Conservation (phyloP, 768 basidiomycete species). For the Xerocomellus amylosporus region DNA sequence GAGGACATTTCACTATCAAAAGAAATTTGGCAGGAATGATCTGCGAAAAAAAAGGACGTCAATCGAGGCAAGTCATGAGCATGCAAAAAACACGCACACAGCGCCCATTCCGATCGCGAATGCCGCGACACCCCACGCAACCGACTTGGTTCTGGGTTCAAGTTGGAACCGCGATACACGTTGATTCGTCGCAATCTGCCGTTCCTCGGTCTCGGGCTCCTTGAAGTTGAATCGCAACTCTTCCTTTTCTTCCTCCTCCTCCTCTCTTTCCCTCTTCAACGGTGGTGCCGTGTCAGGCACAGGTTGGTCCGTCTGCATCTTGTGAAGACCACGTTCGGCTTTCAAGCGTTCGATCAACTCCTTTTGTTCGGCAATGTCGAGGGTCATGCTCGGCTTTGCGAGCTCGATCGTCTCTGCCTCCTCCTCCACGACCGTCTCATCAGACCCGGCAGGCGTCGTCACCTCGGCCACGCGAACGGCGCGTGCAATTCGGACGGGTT, state of each 20-base stretch:
- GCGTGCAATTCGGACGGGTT: conserved; percentile 20
- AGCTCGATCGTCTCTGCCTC: conserved; percentile 57
- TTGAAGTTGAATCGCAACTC: conserved; percentile 61
- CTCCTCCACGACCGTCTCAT: conserved; percentile 66
- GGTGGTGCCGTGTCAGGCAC: conserved; percentile 20
- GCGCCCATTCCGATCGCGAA: conserved; percentile 83
- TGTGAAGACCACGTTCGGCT: conserved; percentile 48
- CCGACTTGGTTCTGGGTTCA: conserved; percentile 67
- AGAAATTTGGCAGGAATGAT: conserved; percentile 60
- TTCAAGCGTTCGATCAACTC: conserved; percentile 73
- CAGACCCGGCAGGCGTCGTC: conserved; percentile 52
- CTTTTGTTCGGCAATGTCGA: conserved; percentile 77
- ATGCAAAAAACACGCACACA: conserved; percentile 51
- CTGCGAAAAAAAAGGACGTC: conserved; percentile 26
- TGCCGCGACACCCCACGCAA: conserved; percentile 81
- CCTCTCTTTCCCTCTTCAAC: conserved; percentile 52
- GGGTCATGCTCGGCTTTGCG: conserved; percentile 58
- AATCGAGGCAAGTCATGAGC: neutral
- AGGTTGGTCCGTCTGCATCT: conserved; percentile 22
- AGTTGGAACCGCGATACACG: conserved; percentile 55
- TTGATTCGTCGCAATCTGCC: conserved; percentile 59
- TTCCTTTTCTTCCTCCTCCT: conserved; percentile 39
- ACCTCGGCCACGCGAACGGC: conserved; percentile 31
- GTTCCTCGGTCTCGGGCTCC: conserved; percentile 61
- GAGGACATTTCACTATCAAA: conserved; percentile 37